These are phyloP conservation scores for Scheffersomyces parashehatae DNA, from an alignment of 1,139 yeast genomes.

Conservation along the genomic window DNA sequence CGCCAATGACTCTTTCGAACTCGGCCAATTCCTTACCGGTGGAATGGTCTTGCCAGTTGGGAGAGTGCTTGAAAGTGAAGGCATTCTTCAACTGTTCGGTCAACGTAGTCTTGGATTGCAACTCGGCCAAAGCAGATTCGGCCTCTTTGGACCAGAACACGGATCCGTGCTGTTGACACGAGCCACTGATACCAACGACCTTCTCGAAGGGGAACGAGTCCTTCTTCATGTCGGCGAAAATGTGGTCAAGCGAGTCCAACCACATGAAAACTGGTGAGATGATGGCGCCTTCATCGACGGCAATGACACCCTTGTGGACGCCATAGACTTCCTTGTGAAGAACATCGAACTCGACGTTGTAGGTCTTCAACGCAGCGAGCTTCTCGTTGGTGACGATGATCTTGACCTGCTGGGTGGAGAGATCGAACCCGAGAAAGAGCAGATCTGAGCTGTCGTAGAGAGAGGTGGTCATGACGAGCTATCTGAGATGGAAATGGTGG, in stretches of 20 bases:
- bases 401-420: conserved; percentile 88
- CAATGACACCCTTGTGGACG: conserved; percentile 70
- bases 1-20: conserved; percentile 64
- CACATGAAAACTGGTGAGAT: conserved; percentile 87
- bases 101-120: conserved; percentile 30
- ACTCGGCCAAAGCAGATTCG: conserved; percentile 29
- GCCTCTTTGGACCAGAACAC: conserved; percentile 72
- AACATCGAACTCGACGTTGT: conserved; percentile 69
- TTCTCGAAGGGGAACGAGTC: conserved; percentile 56
- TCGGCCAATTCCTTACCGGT: conserved; percentile 66
- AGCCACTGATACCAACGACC: conserved; percentile 78
- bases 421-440: conserved; percentile 71
- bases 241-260: conserved; percentile 77
- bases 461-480: not conserved
- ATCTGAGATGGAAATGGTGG: too few relatives aligned
- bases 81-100: conserved; percentile 49
- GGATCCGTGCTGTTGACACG: conserved; percentile 93
- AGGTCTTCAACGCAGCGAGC: conserved; percentile 56
- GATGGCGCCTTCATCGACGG: conserved; percentile 53
- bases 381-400: conserved; percentile 62
- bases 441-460: conserved; percentile 6
- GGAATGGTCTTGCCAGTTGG: conserved; percentile 95
- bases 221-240: conserved; percentile 55
- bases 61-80: conserved; percentile 67
- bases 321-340: conserved; percentile 57